These are phyloP conservation scores for Hirschfeldia incana DNA, from an alignment of 345 rosid genomes.

Conservation along the genomic window DNA sequence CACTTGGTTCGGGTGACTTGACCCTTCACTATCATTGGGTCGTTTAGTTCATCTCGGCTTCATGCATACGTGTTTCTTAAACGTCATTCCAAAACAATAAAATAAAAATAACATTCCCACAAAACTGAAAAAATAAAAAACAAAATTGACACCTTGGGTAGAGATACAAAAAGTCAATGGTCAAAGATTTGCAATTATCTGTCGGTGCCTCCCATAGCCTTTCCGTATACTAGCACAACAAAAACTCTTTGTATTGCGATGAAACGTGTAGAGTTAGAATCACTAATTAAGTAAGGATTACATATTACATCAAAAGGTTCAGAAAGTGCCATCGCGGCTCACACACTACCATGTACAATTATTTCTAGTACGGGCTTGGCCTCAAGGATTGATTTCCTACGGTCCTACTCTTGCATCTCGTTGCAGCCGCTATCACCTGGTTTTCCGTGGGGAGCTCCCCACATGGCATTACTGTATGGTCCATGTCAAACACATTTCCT, in stretches of 20 bases:
- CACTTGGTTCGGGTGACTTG: conserved; percentile 16
- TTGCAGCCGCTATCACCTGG: conserved; percentile 50
- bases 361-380: conserved; percentile 15
- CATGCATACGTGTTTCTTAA: background rate
- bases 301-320: background rate
- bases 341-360: background rate
- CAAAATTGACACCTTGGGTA: conserved; percentile 14
- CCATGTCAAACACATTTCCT: background rate
- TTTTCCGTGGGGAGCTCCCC: conserved; percentile 35
- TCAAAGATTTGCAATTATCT: conserved; percentile 64
- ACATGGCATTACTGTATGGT: conserved; percentile 15
- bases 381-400: conserved; percentile 43
- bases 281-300: background rate
- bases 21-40: conserved; percentile 22
- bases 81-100: background rate
- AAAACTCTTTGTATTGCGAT: conserved; percentile 26
- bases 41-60: conserved; percentile 2
- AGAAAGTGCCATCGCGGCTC: conserved; percentile 3
- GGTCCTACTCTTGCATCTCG: conserved; percentile 41
- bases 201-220: conserved; percentile 55
- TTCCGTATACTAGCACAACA: conserved; percentile 31
- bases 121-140: background rate
- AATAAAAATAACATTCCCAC: background rate
- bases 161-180: conserved; percentile 49
- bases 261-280: conserved; percentile 20